These are phyloP conservation scores for Exophiala bonariae DNA, from an alignment of 2,329 filamentous ascomycete genomes.

Conservation along the genomic window DNA sequence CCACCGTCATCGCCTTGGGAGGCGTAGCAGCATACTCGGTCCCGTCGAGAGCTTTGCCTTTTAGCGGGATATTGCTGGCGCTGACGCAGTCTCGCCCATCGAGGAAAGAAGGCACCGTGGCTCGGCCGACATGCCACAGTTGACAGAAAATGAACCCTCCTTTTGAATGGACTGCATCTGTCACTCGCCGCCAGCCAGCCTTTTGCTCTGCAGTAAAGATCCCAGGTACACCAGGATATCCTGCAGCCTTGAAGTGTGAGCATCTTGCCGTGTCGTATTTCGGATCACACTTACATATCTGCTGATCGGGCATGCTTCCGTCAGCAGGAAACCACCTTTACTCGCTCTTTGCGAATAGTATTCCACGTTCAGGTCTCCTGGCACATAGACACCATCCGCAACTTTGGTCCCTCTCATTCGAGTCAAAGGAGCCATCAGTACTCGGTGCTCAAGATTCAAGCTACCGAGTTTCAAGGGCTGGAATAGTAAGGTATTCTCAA, in stretches of 20 bases:
- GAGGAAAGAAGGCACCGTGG: constrained; percentile 41
- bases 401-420: constrained; percentile 51
- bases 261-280: constrained; percentile 20
- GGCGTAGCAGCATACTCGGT: constrained; percentile 32
- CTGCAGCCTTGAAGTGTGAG: constrained; percentile 33
- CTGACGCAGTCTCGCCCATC: constrained; percentile 32
- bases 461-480: constrained; percentile 44
- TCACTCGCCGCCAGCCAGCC: constrained; percentile 52
- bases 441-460: constrained; percentile 51
- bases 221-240: constrained; percentile 31
- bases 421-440: constrained; percentile 55
- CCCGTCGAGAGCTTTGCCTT: constrained; percentile 41
- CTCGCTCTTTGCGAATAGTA: constrained; percentile 40
- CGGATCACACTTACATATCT: constrained; percentile 30
- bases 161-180: constrained; percentile 52
- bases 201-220: constrained; percentile 39
- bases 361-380: constrained; percentile 37
- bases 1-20: constrained; percentile 35
- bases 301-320: constrained; percentile 36
- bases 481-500: constrained; percentile 36
- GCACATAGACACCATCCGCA: constrained; percentile 33
- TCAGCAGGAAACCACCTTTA: constrained; percentile 35
- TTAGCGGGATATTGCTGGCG: constrained; percentile 36
- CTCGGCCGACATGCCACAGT: constrained; percentile 38
- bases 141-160: constrained; percentile 49